Base-by-base conservation (phyloP, 164 flowering plant species). In the Paratinospora sagittata region DNA sequence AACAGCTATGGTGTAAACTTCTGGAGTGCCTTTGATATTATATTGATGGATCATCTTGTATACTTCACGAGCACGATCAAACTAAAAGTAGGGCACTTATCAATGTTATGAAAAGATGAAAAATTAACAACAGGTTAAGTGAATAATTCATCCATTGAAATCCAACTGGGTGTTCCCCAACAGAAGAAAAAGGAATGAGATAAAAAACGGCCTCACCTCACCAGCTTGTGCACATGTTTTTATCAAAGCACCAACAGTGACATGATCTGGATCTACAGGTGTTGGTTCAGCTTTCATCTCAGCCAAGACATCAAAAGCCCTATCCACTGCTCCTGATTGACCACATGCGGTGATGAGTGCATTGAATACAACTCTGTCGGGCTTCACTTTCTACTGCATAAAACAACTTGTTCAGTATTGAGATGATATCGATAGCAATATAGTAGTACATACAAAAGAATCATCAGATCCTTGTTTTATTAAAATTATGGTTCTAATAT, bases 281-380 rank as follows among this genome's bases (percentile, higher is more conserved):
- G 78, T 87, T 69, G 78, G 63, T 73, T 92, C 99, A 33, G 88
- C 76, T 39, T 71, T 75, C 99, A 95, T 92, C 81, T 95, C 99
- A 70, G 90, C 89, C 73, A 95, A 81, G 30, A 95, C 97, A 79
- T 95, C 97, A 85, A 95, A 95, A 71, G 99, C 97, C 77, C 96
- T 92, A 78, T 92, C 94, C 49, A 95, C 94, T 41, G 99, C 97
- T 78, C 97, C 96, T 57, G 94, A 87, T 81, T 86, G 90, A 75
- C 97, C 99, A 75, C 99, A 95, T 65, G 99, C 97, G 75, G 94
- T 84, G 72, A 95, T 95, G 72, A 95, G 97, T 6, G 97, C 97
- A 82, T 92, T 92, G 88, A 95, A 95, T 62, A 95, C 85, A 83
- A 95, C 97, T 75, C 96, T 87, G 76, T 95, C 99, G 76, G 97